Conservation (phyloP, 352 stramenopile species). For the Globisporangium canariense region DNA sequence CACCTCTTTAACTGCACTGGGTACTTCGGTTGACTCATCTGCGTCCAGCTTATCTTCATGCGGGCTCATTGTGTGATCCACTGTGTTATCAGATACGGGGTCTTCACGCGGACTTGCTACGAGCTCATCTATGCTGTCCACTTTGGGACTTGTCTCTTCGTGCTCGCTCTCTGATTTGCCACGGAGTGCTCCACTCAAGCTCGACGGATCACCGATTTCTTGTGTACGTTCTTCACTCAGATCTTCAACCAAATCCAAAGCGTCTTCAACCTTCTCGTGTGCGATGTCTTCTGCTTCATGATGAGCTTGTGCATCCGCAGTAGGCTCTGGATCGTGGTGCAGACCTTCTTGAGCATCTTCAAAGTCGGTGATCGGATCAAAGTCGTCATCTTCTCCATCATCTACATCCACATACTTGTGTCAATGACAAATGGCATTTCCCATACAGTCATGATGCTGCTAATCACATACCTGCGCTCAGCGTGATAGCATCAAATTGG, state of each 20-base stretch:
- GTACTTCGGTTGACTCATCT: background rate
- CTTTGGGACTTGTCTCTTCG: background rate
- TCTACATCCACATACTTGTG: background rate
- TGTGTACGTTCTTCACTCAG: background rate
- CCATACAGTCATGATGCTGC: background rate
- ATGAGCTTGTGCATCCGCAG: background rate
- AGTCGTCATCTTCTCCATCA: constrained; percentile 10
- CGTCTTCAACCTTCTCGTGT: background rate
- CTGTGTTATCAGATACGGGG: no score
- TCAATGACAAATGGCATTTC: background rate
- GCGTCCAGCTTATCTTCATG: no score
- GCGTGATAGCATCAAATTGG: constrained; percentile 28
- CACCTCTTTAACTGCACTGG: background rate
- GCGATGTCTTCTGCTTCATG: background rate
- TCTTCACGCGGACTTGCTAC: background rate
- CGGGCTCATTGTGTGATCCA: no score
- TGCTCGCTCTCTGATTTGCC: no score
- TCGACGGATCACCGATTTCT: background rate
- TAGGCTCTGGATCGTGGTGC: background rate
- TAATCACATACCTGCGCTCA: background rate
- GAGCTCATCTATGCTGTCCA: background rate
- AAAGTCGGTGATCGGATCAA: background rate
- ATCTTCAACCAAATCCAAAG: background rate
- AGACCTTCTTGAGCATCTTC: constrained; percentile 9
- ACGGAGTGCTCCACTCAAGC: no score